Conservation (phyloP, 805 yeast species). For the Cyberlindnera maritima region DNA sequence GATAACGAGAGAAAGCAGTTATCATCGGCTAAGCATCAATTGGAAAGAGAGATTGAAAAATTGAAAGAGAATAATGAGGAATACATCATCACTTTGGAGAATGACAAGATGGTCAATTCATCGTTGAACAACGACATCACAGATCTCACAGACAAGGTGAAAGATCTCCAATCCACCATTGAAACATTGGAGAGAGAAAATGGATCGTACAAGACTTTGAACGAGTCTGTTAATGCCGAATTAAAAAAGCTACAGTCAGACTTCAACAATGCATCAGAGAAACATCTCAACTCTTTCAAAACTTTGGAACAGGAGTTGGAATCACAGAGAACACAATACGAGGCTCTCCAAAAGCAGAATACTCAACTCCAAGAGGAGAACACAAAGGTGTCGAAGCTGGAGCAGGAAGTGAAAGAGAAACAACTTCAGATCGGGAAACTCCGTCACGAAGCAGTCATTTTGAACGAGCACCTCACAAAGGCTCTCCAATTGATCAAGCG, state of each 20-base stretch:
- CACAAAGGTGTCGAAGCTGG: constrained; percentile 36
- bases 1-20: constrained; percentile 2
- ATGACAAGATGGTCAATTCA: constrained; percentile 31
- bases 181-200: constrained; percentile 3
- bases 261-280: constrained; percentile 1
- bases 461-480: constrained; percentile 94
- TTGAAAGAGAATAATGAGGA: constrained; percentile 38
- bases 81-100: constrained; percentile 35
- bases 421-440: constrained; percentile 83
- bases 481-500: constrained; percentile 82
- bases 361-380: constrained; percentile 21
- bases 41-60: constrained; percentile 23
- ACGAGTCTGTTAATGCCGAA: constrained; percentile 3
- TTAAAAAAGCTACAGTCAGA: constrained; percentile 5
- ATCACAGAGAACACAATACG: constrained; percentile 26
- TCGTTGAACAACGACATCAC: constrained; percentile 39
- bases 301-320: constrained; percentile 26
- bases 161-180: constrained; percentile 4
- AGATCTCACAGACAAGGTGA: constrained; percentile 29
- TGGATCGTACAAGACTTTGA: background rate
- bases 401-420: constrained; percentile 61
- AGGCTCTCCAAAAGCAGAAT: constrained; percentile 27
- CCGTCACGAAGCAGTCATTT: constrained; percentile 88
- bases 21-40: background rate
- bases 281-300: constrained; percentile 8